Evolutionary conservation across 2,329 filamentous ascomycete genomes (phyloP).

Genomic region (Neocucurbitaria cava): DNA sequence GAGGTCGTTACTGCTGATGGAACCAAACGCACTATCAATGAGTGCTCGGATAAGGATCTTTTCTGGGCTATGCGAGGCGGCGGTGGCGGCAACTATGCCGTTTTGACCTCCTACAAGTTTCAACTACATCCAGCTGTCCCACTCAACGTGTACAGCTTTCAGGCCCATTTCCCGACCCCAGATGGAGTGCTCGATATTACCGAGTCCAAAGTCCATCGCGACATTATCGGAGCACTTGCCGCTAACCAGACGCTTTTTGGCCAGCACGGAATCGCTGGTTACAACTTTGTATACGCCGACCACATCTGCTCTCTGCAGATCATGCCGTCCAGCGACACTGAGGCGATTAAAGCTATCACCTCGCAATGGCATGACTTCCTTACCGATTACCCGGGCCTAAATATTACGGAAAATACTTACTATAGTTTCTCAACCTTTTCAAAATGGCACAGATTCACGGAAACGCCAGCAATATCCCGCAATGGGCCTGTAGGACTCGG

Average conservation of each 20-base stretch:
- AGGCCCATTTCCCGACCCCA: conserved; percentile 35
- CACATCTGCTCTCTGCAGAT: conserved; percentile 44
- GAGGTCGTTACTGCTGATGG: conserved; percentile 46
- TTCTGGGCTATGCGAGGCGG: conserved; percentile 50
- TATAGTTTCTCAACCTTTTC: conserved; percentile 41
- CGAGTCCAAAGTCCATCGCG: conserved; percentile 39
- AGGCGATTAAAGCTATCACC: conserved; percentile 35
- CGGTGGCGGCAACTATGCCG: conserved; percentile 45
- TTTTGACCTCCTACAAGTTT: conserved; percentile 47
- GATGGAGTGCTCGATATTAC: conserved; percentile 32
- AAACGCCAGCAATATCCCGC: conserved; percentile 36
- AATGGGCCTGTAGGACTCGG: conserved; percentile 46
- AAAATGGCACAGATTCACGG: conserved; percentile 39
- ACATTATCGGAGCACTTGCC: conserved; percentile 40
- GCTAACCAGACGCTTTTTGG: conserved; percentile 40
- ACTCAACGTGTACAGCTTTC: conserved; percentile 47
- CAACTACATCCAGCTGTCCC: conserved; percentile 42
- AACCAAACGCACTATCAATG: conserved; percentile 39
- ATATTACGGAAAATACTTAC: conserved; percentile 41
- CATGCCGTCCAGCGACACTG: conserved; percentile 33
- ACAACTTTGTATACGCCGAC: conserved; percentile 43
- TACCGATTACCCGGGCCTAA: conserved; percentile 38
- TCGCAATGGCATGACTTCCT: conserved; percentile 42
- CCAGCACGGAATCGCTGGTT: conserved; percentile 41
- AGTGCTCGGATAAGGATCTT: conserved; percentile 42